Evolutionary conservation across 2,329 filamentous ascomycete species (phyloP).

Genomic region (Fusarium nygamai): DNA sequence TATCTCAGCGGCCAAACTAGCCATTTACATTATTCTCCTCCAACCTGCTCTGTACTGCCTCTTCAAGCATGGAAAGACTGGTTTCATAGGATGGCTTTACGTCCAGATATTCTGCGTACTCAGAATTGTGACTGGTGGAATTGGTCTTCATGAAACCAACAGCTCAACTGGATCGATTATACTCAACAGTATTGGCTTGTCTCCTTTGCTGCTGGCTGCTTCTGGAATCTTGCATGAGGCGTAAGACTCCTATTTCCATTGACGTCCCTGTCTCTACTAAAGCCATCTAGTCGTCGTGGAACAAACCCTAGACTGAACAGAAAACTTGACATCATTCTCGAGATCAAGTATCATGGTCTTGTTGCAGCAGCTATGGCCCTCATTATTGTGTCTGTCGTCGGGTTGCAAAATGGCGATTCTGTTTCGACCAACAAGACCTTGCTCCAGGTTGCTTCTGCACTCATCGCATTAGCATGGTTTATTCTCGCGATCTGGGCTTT

Average conservation of each 20-base stretch:
- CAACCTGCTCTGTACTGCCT: conserved; percentile 14
- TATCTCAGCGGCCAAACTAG: not conserved
- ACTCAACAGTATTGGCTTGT: conserved; percentile 12
- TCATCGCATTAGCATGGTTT: conserved; percentile 8
- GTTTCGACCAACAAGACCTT: conserved; percentile 3
- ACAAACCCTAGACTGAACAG: conserved; percentile 13
- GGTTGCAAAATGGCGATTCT: not conserved
- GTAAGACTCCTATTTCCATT: not conserved
- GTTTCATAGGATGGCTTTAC: conserved; percentile 8
- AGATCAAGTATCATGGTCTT: conserved; percentile 9
- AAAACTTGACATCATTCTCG: conserved; percentile 8
- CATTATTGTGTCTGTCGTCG: not conserved
- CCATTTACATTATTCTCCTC: conserved; percentile 2
- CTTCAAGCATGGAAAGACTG: conserved; percentile 18
- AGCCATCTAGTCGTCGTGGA: not conserved
- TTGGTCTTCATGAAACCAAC: not conserved
- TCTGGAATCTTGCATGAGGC: conserved; percentile 18
- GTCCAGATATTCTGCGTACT: conserved; percentile 14
- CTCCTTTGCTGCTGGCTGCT: not conserved
- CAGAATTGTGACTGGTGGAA: conserved; percentile 1
- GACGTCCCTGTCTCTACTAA: not conserved
- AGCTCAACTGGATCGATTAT: conserved; percentile 1
- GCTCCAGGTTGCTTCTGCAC: not conserved
- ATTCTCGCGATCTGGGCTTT: conserved; percentile 1
- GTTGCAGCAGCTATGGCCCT: conserved; percentile 7